Conservation (phyloP, 2,329 filamentous ascomycete species). For the Bipolaris gigantea region DNA sequence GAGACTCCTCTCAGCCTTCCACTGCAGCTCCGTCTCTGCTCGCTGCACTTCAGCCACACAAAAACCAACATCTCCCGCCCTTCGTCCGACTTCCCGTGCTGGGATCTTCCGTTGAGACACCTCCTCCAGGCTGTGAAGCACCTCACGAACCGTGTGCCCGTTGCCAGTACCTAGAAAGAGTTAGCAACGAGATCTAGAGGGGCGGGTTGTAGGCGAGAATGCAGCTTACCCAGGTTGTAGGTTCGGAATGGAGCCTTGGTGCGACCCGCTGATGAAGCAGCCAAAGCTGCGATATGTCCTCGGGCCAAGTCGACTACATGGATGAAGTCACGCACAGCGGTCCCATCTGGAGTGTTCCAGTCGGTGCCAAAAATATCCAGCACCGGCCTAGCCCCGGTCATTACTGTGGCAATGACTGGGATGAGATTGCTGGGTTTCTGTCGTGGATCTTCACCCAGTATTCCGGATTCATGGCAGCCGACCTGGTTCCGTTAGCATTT, state of each 20-base stretch:
- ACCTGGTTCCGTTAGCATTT: constrained; percentile 40
- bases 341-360: constrained; percentile 67
- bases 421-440: constrained; percentile 65
- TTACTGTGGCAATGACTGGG: constrained; percentile 64
- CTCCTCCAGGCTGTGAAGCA: constrained; percentile 45
- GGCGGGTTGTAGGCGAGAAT: neutral
- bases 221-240: constrained; percentile 45
- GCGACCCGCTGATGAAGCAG: constrained; percentile 38
- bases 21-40: constrained; percentile 45
- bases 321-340: constrained; percentile 68
- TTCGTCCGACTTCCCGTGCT: constrained; percentile 41
- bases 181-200: constrained; percentile 11
- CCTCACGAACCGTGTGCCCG: constrained; percentile 50
- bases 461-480: constrained; percentile 65
- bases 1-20: constrained; percentile 43
- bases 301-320: constrained; percentile 67
- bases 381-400: constrained; percentile 57
- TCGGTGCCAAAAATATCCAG: constrained; percentile 66
- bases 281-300: constrained; percentile 64
- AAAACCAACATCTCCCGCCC: constrained; percentile 48
- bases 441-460: constrained; percentile 65
- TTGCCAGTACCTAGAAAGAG: constrained; percentile 42
- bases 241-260: constrained; percentile 41
- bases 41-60: constrained; percentile 46
- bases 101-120: constrained; percentile 43